These are phyloP conservation scores for Nemania sp. DNA, from an alignment of 2,329 filamentous ascomycete genomes.

Conservation along the genomic window DNA sequence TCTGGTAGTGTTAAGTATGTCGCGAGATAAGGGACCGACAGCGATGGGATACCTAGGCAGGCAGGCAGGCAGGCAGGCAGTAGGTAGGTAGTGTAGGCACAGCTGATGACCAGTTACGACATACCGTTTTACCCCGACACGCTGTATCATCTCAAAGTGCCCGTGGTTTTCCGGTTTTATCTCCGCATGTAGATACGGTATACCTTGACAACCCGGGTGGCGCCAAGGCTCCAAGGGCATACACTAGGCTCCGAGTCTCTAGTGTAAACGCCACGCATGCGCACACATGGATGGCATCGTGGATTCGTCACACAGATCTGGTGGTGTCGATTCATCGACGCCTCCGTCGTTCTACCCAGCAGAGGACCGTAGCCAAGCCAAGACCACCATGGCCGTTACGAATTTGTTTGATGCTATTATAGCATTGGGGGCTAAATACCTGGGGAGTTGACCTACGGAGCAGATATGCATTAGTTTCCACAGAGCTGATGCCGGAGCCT, in stretches of 20 bases:
- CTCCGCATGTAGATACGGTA: conserved; percentile 31
- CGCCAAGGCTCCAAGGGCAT: conserved; percentile 26
- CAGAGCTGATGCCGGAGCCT: not conserved
- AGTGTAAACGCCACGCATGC: conserved; percentile 31
- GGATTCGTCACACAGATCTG: conserved; percentile 26
- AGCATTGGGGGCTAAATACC: not conserved
- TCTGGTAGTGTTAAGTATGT: too few species aligned
- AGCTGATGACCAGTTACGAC: not conserved
- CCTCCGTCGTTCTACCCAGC: conserved; percentile 2
- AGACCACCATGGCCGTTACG: not conserved
- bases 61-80: not conserved
- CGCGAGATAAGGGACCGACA: not conserved
- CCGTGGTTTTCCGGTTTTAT: conserved; percentile 34
- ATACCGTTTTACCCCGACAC: conserved; percentile 15
- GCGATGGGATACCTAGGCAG: not conserved
- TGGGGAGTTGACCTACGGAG: not conserved
- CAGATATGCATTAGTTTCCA: not conserved
- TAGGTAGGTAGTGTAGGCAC: too few species aligned
- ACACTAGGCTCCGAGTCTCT: conserved; percentile 28
- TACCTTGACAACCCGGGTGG: conserved; percentile 27
- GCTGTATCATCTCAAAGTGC: conserved; percentile 28
- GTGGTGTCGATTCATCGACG: conserved; percentile 12
- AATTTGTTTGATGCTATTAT: too few species aligned
- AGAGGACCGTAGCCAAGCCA: conserved; percentile 5
- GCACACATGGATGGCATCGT: conserved; percentile 27